These are phyloP conservation scores for Dactylonectria estremocensis DNA, from an alignment of 2,329 filamentous ascomycete species.

Conservation along the genomic window DNA sequence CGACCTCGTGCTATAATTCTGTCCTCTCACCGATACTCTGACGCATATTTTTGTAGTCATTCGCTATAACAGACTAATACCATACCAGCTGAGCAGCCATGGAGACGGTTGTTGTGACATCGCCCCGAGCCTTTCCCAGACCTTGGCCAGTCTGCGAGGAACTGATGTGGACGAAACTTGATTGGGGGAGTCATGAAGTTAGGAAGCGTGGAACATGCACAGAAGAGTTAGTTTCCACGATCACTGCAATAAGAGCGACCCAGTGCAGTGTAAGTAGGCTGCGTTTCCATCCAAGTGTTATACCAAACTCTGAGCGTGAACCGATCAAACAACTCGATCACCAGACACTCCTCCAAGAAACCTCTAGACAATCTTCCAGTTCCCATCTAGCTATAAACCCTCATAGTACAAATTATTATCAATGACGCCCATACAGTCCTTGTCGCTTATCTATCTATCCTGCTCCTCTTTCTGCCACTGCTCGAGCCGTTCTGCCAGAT, in stretches of 20 bases:
- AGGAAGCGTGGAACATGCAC: conserved; percentile 11
- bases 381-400: background rate
- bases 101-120: conserved; percentile 22
- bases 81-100: conserved; percentile 3
- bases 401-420: background rate
- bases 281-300: background rate
- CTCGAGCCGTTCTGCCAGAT: conserved; percentile 42
- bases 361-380: background rate
- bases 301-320: background rate
- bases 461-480: conserved; percentile 32
- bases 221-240: conserved; percentile 10
- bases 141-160: conserved; percentile 7
- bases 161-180: background rate
- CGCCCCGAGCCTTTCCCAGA: background rate
- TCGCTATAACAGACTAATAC: background rate
- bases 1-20: background rate
- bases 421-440: background rate
- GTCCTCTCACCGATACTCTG: background rate
- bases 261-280: background rate
- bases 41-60: conserved; percentile 3
- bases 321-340: background rate
- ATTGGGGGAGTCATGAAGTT: background rate
- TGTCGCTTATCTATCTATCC: conserved; percentile 19
- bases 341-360: background rate
- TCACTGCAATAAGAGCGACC: background rate